Conservation (phyloP, 768 basidiomycete species). For the Tylopilus vinaceipallidus region DNA sequence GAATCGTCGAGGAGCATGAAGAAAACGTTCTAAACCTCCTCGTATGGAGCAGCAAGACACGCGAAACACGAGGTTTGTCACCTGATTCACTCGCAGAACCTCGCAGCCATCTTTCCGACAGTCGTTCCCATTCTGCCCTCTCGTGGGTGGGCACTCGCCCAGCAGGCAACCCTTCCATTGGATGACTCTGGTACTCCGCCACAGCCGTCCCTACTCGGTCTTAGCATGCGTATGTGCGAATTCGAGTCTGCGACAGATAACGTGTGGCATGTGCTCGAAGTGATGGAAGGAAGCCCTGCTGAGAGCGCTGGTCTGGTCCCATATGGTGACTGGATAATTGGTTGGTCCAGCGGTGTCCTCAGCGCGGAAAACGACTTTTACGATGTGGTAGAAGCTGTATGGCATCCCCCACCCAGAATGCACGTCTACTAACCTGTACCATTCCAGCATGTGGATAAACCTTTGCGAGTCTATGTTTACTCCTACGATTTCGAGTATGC, state of each 20-base stretch:
- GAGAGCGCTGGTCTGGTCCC: slow-evolving; percentile 96
- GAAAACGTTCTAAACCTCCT: slow-evolving; percentile 64
- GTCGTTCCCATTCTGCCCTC: slow-evolving; percentile 86
- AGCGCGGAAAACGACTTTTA: slow-evolving; percentile 95
- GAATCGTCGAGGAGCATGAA: slow-evolving; percentile 82
- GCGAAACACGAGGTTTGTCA: slow-evolving; percentile 61
- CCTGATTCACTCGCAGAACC: not conserved
- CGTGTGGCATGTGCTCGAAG: slow-evolving; percentile 98
- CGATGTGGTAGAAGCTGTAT: slow-evolving; percentile 87
- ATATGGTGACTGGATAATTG: slow-evolving; percentile 74
- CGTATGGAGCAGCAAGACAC: slow-evolving; percentile 83
- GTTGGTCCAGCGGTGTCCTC: slow-evolving; percentile 93
- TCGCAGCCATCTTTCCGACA: slow-evolving; percentile 30
- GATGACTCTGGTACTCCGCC: slow-evolving; percentile 41
- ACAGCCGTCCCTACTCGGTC: slow-evolving; percentile 88
- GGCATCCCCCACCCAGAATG: slow-evolving; percentile 24
- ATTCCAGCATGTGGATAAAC: slow-evolving; percentile 88
- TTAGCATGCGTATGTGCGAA: slow-evolving; percentile 91
- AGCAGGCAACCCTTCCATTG: slow-evolving; percentile 37
- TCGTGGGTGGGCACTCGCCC: slow-evolving; percentile 67
- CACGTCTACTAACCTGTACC: slow-evolving; percentile 1
- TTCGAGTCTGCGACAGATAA: slow-evolving; percentile 86
- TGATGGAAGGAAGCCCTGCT: slow-evolving; percentile 93
- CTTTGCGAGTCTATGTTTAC: slow-evolving; percentile 92
- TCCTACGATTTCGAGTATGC: slow-evolving; percentile 95